phyloP scores from a whole-genome alignment of 2,329 filamentous ascomycete species.

The Colletotrichum chrysophilum region DNA sequence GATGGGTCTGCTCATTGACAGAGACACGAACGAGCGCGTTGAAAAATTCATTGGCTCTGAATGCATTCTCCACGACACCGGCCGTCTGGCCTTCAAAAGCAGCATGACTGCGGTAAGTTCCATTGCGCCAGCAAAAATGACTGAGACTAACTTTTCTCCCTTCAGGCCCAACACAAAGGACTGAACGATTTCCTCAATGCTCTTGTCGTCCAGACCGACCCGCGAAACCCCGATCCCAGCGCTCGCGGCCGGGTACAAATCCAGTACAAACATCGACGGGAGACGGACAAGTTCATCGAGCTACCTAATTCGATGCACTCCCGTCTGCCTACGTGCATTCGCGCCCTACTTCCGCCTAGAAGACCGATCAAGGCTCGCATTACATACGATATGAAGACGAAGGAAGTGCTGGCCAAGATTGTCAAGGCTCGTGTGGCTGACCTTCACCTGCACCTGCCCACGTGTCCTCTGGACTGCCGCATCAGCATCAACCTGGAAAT shows the following conservation, averaged over 20 bases:
- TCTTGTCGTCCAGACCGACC: conserved; percentile 63
- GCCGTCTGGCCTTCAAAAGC: conserved; percentile 76
- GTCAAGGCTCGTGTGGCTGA: conserved; percentile 90
- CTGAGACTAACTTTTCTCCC: background rate
- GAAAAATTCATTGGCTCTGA: conserved; percentile 72
- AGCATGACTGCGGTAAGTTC: conserved; percentile 83
- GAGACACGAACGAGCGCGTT: conserved; percentile 72
- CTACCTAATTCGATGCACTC: conserved; percentile 65
- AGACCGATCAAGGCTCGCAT: conserved; percentile 71
- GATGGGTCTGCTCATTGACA: conserved; percentile 80
- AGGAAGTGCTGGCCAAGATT: conserved; percentile 77
- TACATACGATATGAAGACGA: conserved; percentile 76
- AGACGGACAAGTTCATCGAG: conserved; percentile 85
- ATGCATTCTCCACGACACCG: conserved; percentile 67
- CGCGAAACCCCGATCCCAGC: conserved; percentile 50
- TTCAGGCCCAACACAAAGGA: conserved; percentile 76
- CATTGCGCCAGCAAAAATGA: background rate
- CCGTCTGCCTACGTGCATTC: conserved; percentile 68
- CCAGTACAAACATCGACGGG: conserved; percentile 80
- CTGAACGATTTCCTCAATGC: conserved; percentile 88
- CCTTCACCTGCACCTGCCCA: conserved; percentile 84
- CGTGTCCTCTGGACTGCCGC: conserved; percentile 82
- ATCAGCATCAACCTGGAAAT: conserved; percentile 96
- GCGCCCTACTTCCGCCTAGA: conserved; percentile 62
- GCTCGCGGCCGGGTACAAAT: conserved; percentile 63